Evolutionary conservation across 2,329 filamentous ascomycete species (phyloP).

Genomic region (Aureobasidium subglaciale): DNA sequence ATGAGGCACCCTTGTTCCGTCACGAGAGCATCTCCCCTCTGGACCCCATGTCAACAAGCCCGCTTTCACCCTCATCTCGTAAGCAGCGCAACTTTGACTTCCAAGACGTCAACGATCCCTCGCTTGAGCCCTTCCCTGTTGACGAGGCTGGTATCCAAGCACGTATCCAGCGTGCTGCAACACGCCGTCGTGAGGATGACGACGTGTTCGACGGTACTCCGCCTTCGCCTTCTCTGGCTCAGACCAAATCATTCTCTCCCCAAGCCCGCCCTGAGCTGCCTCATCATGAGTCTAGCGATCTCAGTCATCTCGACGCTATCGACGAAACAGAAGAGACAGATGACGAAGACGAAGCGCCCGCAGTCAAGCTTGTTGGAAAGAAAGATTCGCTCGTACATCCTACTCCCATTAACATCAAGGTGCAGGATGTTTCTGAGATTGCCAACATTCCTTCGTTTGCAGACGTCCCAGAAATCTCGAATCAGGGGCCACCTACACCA

Average conservation of each 20-base stretch:
- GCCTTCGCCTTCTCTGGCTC: slow-evolving; percentile 16
- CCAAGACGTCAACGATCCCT: slow-evolving; percentile 26
- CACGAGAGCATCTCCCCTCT: slow-evolving; percentile 24
- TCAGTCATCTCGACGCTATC: slow-evolving; percentile 14
- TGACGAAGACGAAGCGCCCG: not conserved
- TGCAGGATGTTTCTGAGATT: slow-evolving; percentile 2
- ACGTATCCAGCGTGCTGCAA: slow-evolving; percentile 25
- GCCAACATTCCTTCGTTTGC: not conserved
- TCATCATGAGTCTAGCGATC: not conserved
- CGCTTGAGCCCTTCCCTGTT: slow-evolving; percentile 29
- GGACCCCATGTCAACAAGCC: not conserved
- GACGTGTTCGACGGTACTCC: slow-evolving; percentile 14
- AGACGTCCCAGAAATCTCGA: not conserved
- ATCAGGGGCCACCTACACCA: slow-evolving; percentile 24
- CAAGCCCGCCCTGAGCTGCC: not conserved
- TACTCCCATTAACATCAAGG: not conserved
- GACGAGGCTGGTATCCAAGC: slow-evolving; percentile 29
- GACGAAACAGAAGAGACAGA: slow-evolving; percentile 12
- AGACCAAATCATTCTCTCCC: not conserved
- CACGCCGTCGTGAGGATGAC: slow-evolving; percentile 22
- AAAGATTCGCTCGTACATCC: not conserved
- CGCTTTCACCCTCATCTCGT: not conserved
- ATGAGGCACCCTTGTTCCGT: slow-evolving; percentile 25
- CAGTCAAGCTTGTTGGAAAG: not conserved
- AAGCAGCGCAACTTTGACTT: slow-evolving; percentile 12